These are phyloP conservation scores for Bipolaris cookei DNA, from an alignment of 2,329 filamentous ascomycete genomes.

Conservation along the genomic window DNA sequence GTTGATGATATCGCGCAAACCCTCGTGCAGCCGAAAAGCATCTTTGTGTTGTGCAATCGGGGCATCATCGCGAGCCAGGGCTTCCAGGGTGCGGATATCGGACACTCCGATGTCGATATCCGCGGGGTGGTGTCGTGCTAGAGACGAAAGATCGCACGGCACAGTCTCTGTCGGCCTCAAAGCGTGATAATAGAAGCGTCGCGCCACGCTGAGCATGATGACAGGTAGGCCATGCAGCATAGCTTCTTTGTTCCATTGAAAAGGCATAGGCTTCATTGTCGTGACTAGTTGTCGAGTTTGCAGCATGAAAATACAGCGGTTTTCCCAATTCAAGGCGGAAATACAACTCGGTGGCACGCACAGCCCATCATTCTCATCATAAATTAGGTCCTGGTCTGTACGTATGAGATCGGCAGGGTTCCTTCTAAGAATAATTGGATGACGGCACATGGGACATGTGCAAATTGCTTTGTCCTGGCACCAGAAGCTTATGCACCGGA, in stretches of 20 bases:
- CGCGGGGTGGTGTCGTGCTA: background rate
- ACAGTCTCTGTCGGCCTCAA: background rate
- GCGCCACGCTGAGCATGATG: background rate
- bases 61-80: background rate
- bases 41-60: background rate
- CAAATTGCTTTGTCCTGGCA: background rate
- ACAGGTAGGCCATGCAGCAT: background rate
- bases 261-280: background rate
- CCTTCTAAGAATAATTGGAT: no score
- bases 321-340: background rate
- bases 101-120: accelerated
- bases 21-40: background rate
- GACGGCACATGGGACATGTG: constrained; percentile 12
- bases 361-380: background rate
- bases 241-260: background rate
- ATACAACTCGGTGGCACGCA: background rate
- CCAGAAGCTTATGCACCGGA: constrained; percentile 8
- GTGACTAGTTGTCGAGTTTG: background rate
- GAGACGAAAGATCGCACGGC: background rate
- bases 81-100: background rate
- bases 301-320: background rate
- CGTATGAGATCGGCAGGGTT: no score
- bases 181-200: background rate
- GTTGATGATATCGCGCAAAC: background rate
- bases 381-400: no score